These are phyloP conservation scores for Vickermania spadyakhi DNA, from an alignment of 208 protist genomes.

Conservation along the genomic window DNA sequence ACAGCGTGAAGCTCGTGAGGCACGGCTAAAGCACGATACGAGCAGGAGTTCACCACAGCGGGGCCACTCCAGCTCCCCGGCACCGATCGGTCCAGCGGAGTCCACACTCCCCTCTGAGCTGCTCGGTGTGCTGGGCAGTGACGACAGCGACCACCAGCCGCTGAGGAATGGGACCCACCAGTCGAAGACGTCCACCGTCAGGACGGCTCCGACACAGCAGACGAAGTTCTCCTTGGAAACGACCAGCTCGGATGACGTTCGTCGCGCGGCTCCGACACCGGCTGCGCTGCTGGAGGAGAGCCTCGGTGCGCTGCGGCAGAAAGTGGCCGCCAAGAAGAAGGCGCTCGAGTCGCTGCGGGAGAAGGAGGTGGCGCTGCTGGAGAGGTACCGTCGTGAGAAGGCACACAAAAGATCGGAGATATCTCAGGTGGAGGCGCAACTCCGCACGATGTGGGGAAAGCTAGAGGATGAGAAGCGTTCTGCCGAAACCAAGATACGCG, in stretches of 20 bases:
- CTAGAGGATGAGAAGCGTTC: conserved; percentile 46
- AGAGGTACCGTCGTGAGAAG: conserved; percentile 53
- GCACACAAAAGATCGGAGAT: conserved; percentile 63
- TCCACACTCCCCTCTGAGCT: conserved; percentile 4
- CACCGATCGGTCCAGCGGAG: conserved; percentile 5
- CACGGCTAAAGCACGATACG: conserved; percentile 9
- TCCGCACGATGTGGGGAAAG: conserved; percentile 31
- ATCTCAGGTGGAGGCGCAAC: conserved; percentile 43
- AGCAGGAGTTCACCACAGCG: neutral
- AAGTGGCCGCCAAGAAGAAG: conserved; percentile 58
- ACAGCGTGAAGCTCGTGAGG: conserved; percentile 33
- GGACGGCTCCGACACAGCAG: neutral
- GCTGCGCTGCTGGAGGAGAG: conserved; percentile 25
- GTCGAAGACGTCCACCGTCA: neutral
- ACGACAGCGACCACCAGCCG: neutral
- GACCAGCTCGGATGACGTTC: neutral
- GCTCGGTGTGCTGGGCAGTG: neutral
- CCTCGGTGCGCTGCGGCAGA: conserved; percentile 34
- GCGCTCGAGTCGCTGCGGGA: conserved; percentile 28
- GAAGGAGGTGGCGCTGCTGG: conserved; percentile 39
- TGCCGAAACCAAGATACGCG: conserved; percentile 31
- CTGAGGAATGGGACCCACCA: neutral
- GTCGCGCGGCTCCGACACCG: neutral
- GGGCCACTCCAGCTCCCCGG: neutral
- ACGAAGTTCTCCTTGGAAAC: neutral